Evolutionary conservation across 1,284 basidiomycete genomes (phyloP), one percentile per base, ranked within the genome.

Genomic region (Leccinum ponderosum): DNA sequence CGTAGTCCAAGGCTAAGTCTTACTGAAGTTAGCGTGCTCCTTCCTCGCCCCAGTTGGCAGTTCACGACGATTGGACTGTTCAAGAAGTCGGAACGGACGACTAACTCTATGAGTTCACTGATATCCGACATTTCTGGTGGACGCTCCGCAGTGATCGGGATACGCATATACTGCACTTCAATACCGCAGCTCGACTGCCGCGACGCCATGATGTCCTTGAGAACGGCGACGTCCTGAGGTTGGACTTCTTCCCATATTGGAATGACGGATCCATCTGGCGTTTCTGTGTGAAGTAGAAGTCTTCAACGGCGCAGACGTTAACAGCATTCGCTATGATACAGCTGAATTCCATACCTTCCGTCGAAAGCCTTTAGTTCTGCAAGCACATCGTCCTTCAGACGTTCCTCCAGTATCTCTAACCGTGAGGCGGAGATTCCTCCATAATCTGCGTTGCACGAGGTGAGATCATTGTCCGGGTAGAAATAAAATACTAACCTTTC

Each of bases 231-330:
- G 66, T 95, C 85, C 6, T 84, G 77, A n/a, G 84, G 76, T 53
- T 85, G 82, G 2, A 93, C 93, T 67, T 95, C 93, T 75, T 98
- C 97, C 97, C 97, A 99, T 2, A 98, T 81, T 0, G 97, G 97
- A 7, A 97, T 87, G 11, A 99, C 92, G 3, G 91, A 85, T 2
- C 97, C 96, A 67, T 96, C 93, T 0, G 86, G 74, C 0, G 90
- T 89, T 77, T 99, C 97, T 1, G 93, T 91, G 69, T 99, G 97
- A 27, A 99, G 81, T 4, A 99, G 80, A 0, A 98, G 77, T 57
- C 92, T 60, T 57, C 5, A 3, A 39, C 2, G 2, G 42, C 35
- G 25, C n/a, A 11, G 56, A 58, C 33, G 33, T 66, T 14, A 62
- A 27, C n/a, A 55, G 2, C 20, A 29, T 35, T 11, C 47, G 9